Evolutionary conservation across 257 asterid genomes (phyloP).

Genomic region (Thymus mandschuricus): DNA sequence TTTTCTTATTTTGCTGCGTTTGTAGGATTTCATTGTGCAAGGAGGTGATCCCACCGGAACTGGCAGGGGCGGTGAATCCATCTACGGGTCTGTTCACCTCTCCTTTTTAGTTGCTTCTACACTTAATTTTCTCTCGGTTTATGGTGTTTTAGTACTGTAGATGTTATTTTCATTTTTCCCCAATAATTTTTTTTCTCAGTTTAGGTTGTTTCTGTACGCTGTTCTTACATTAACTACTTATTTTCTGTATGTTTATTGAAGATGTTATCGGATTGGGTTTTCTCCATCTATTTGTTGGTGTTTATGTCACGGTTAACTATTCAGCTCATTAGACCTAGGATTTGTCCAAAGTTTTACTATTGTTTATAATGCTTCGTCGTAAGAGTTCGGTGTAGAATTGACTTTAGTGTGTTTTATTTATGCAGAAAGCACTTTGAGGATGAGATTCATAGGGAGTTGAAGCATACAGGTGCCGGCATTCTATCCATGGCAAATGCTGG

Average conservation of each 20-base stretch:
- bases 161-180: not conserved
- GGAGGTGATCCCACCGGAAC: conserved; percentile 99
- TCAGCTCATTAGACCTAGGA: not conserved
- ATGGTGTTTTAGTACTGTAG: not conserved
- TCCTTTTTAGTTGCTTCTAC: not conserved
- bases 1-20: conserved; percentile 17
- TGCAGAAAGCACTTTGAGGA: conserved; percentile 92
- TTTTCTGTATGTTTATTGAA: not conserved
- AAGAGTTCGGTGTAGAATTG: not conserved
- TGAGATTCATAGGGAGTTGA: conserved; percentile 48
- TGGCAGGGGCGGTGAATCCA: conserved; percentile 97
- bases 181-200: not conserved
- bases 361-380: not conserved
- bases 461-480: too few relatives aligned
- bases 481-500: conserved; percentile 64
- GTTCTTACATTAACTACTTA: not conserved
- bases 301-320: not conserved
- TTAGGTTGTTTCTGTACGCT: not conserved
- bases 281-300: not conserved
- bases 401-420: not conserved
- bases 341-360: conserved; percentile 1
- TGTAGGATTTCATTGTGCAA: conserved; percentile 86
- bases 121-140: not conserved
- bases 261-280: not conserved
- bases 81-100: conserved; percentile 60